phyloP scores from a whole-genome alignment of 2,329 filamentous ascomycete species.

The Pseudocercospora pini-densiflorae region DNA sequence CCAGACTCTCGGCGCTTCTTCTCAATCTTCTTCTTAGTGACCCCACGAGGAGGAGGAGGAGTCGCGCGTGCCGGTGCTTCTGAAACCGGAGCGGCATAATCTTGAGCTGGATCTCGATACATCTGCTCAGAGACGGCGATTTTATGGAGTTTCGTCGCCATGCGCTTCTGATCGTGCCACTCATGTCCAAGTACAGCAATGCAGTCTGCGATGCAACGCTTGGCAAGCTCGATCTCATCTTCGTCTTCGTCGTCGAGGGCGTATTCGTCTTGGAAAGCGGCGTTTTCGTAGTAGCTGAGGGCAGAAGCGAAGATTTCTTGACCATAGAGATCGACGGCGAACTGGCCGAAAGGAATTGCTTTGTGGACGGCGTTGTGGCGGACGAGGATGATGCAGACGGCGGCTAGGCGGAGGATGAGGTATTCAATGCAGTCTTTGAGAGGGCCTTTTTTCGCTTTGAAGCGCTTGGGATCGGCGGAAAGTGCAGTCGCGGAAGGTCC shows the following conservation, averaged over 20 bases:
- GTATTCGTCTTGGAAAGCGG: not conserved
- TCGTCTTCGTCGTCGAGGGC: not conserved
- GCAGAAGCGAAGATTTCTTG: not conserved
- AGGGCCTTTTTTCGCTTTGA: not conserved
- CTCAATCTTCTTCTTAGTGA: not conserved
- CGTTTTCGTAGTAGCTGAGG: not conserved
- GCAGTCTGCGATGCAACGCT: not conserved
- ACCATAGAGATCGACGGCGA: not conserved
- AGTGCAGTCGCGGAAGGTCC: not conserved
- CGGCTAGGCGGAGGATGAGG: not conserved
- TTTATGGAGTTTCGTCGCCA: not conserved
- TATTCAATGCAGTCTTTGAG: not conserved
- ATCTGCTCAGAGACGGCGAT: not conserved
- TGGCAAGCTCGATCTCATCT: not conserved
- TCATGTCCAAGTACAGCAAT: not conserved
- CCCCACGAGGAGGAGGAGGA: not conserved
- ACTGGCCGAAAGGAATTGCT: not conserved
- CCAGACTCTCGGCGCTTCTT: not conserved
- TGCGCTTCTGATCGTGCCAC: not conserved
- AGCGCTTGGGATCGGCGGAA: not conserved
- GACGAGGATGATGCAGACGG: not conserved
- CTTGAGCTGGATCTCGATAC: not conserved
- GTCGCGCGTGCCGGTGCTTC: not conserved
- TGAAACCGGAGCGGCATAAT: not conserved
- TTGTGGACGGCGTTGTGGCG: not conserved